Evolutionary conservation across 129 eudicot species (phyloP), one percentile per base, ranked within the genome.

Genomic region (Glebionis coronaria): DNA sequence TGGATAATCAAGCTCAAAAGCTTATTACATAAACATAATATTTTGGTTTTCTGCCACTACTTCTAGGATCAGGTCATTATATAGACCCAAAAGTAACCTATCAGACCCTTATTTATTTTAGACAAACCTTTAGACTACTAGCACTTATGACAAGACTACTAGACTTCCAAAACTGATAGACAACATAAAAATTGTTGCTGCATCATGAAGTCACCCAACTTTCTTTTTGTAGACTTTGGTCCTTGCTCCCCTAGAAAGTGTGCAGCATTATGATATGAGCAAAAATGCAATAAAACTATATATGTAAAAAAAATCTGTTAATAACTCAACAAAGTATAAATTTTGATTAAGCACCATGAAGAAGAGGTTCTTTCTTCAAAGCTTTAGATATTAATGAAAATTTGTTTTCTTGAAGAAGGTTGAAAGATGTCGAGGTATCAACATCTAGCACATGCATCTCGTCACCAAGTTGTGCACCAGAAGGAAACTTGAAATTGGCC

Each of bases 401-500:
- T 1, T 3, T 47, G 18, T 47, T 47, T 14, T 18, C 11, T 18
- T 53, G 11, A 9, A 16, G n/a, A 21, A 10, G 12, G 6, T 56
- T 10, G 38, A 56, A 56, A 56, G n/a, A 23, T 21, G 38, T 20
- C 11, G 61, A 23, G 8, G 21, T 23, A 14, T 56, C 40, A 21
- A 21, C 61, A 56, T 21, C 61, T 56, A 18, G 1, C 16, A 63
- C 45, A 19, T 5, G 9, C 4, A 31, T 0, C 40, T 31, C 40
- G 40, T 31, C 40, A 63, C 52, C 35, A 63, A 63, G 16, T 63
- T 63, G 15, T 40, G 18, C 68, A 18, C 68, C 68, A 9, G 31
- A 63, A 5, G 52, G 15, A 18, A 40, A 40, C 50, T 2, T 63
- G 35, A 63, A 63, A 63, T 9, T 12, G 4, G 53, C 38, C 54